Base-by-base conservation (phyloP, 345 rosid genomes). In the Kandelia obovata region DNA sequence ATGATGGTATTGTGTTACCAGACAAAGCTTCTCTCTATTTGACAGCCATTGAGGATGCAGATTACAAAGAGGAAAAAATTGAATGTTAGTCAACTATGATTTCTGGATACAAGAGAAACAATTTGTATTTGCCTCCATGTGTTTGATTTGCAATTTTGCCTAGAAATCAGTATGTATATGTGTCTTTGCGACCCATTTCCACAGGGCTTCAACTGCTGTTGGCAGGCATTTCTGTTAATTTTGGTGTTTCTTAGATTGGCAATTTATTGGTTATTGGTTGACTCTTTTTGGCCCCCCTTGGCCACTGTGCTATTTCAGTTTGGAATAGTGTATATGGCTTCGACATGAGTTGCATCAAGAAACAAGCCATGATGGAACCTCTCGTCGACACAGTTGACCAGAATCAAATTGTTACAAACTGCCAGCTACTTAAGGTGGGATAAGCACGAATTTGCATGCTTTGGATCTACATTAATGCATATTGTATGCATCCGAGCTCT, bases 311-410 rank as follows among this genome's bases (percentile, higher is more conserved):
- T 47, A 19, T 58, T 71, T 51, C 85, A 96, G 98, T 92, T 75
- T 92, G 98, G 99, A 85, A 90, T 77, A 84, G 76, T 68, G 98
- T 96, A 47, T 96, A 92, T 73, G 97, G 95, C 74, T 96, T 96
- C 67, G 86, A 96, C 81, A 96, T 92, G 99, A 88, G 89, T 79
- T 92, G 99, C 85, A 90, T 96, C 81, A 96, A 96, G 94, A 90
- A 87, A 80, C 92, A 87, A 77, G 98, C 97, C 21, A 86, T 96
- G 83, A 84, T 71, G 88, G 99, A 96, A 79, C 99, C 99, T 51
- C 96, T 96, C 57, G 99, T 96, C 43, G 99, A 96, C 75, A 90
- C 92, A 19, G 96, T 92, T 17, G 94, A 92, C 75, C 90, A 90
- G 77, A 89, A 96, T 71, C 99, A 96, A 76, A 88, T 96, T 39